Evolutionary conservation across 805 yeast genomes (phyloP).

Genomic region (Candida orba): DNA sequence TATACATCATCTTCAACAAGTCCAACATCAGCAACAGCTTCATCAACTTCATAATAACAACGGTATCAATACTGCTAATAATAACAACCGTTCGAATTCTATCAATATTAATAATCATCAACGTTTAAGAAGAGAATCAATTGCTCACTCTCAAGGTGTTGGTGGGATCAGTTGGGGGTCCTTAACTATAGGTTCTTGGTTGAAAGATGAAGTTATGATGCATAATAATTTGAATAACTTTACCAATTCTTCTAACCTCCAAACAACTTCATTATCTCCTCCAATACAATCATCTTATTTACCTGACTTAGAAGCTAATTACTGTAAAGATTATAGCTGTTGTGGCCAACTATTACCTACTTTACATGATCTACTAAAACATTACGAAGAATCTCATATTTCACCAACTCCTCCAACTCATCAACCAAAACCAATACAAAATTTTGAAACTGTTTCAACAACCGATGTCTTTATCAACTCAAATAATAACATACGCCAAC

Average conservation of each 20-base stretch:
- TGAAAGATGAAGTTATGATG: constrained; percentile 85
- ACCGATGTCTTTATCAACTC: constrained; percentile 77
- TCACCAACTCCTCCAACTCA: constrained; percentile 46
- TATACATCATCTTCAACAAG: constrained; percentile 6
- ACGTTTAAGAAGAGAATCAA: constrained; percentile 70
- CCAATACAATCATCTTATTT: constrained; percentile 69
- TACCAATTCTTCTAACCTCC: constrained; percentile 12
- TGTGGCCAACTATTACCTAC: constrained; percentile 93
- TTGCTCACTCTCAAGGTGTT: constrained; percentile 96
- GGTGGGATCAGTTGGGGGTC: constrained; percentile 99
- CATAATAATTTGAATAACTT: constrained; percentile 20
- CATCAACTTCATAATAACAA: constrained; percentile 6
- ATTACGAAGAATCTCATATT: constrained; percentile 95
- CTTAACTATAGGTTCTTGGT: constrained; percentile 90
- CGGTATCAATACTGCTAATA: not conserved
- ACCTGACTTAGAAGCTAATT: constrained; percentile 90
- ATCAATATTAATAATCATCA: constrained; percentile 31
- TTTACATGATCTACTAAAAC: constrained; percentile 85
- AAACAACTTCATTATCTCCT: constrained; percentile 38
- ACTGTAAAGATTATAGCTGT: constrained; percentile 93
- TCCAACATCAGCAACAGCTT: constrained; percentile 17
- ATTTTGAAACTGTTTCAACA: constrained; percentile 85
- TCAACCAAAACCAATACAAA: constrained; percentile 45
- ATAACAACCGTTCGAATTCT: constrained; percentile 13
- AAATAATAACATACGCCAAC: constrained; percentile 9